Evolutionary conservation across 2,329 filamentous ascomycete species (phyloP).

Genomic region (Penicillium sclerotiorum): DNA sequence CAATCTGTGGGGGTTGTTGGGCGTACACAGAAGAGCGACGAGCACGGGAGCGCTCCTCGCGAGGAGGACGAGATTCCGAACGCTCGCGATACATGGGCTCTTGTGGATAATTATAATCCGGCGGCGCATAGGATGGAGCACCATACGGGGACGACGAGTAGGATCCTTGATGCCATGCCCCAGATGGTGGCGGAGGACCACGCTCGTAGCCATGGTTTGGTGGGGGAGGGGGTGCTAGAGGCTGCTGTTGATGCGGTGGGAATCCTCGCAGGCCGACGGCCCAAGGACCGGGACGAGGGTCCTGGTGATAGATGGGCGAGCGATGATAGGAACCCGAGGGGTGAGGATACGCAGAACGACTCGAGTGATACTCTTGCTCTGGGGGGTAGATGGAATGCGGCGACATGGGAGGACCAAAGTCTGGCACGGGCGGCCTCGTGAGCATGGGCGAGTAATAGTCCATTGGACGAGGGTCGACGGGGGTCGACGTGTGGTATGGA

Average conservation of each 20-base stretch:
- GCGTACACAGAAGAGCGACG: conserved; percentile 41
- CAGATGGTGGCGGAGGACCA: conserved; percentile 41
- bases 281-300: conserved; percentile 37
- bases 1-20: conserved; percentile 24
- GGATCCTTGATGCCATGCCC: conserved; percentile 37
- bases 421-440: conserved; percentile 29
- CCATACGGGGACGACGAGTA: conserved; percentile 39
- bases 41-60: conserved; percentile 33
- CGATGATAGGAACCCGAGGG: conserved; percentile 38
- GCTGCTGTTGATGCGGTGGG: background rate
- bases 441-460: conserved; percentile 36
- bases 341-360: conserved; percentile 33
- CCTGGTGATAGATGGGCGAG: conserved; percentile 35
- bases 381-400: conserved; percentile 11
- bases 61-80: conserved; percentile 35
- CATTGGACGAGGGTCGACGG: conserved; percentile 34
- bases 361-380: conserved; percentile 32
- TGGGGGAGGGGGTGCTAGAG: background rate
- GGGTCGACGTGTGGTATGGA: conserved; percentile 35
- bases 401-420: conserved; percentile 26
- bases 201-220: conserved; percentile 30
- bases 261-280: conserved; percentile 24
- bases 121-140: conserved; percentile 28
- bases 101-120: conserved; percentile 30
- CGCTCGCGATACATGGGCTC: conserved; percentile 35